Evolutionary conservation across 768 basidiomycete species (phyloP).

Genomic region (Suillus fuscotomentosus): DNA sequence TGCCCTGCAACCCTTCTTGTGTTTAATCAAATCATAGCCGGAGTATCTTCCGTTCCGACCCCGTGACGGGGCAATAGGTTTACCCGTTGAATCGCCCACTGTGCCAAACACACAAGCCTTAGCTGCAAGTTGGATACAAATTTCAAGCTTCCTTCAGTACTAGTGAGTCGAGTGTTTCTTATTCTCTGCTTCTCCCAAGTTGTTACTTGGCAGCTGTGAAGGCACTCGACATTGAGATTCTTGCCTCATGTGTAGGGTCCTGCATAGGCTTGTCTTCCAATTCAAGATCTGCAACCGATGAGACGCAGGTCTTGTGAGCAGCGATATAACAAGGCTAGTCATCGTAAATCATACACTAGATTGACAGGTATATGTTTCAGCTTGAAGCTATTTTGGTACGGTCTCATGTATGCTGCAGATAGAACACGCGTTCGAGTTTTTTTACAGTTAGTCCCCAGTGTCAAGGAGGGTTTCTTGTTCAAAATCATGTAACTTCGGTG

Average conservation of each 20-base stretch:
- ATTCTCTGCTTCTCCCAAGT: neutral
- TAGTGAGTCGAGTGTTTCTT: neutral
- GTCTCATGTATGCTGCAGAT: neutral
- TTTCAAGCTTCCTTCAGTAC: neutral
- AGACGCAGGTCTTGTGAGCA: neutral
- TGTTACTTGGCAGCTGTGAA: neutral
- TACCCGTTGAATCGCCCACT: neutral
- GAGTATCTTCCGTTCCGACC: neutral
- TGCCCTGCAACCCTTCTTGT: neutral
- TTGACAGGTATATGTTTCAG: neutral
- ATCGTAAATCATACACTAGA: neutral
- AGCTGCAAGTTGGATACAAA: neutral
- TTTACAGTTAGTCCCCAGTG: neutral
- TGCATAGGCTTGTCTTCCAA: neutral
- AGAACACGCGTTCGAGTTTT: neutral
- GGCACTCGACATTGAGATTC: neutral
- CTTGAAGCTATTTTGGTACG: neutral
- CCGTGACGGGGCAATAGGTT: neutral
- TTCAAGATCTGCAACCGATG: neutral
- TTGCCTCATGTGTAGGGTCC: neutral
- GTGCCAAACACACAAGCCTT: neutral
- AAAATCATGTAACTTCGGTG: neutral
- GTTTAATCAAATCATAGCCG: too few species aligned
- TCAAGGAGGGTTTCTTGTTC: neutral
- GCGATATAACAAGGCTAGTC: neutral